Evolutionary conservation across 768 basidiomycete genomes (phyloP).

Genomic region (Rhizopogon roseolus): DNA sequence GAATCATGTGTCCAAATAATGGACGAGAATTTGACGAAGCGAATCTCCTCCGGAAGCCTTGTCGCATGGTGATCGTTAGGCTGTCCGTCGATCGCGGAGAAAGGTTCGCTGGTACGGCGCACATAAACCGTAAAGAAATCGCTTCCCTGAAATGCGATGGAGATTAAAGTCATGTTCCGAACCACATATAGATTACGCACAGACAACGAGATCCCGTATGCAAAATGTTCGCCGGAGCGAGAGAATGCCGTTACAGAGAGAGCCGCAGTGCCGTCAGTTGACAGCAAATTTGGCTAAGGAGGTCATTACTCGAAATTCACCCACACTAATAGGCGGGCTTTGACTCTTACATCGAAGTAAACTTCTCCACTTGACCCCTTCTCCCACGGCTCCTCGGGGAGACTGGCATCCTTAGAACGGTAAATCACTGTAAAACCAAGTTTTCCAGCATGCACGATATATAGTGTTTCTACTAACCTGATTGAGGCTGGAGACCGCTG

Average conservation of each 20-base stretch:
- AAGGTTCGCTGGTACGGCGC: constrained; percentile 55
- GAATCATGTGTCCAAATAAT: constrained; percentile 75
- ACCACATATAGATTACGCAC: constrained; percentile 32
- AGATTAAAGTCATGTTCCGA: neutral
- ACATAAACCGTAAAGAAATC: constrained; percentile 70
- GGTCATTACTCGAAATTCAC: neutral
- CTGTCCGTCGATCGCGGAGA: constrained; percentile 37
- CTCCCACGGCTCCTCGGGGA: constrained; percentile 51
- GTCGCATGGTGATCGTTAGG: constrained; percentile 40
- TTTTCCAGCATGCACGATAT: neutral
- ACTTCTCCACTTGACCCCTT: constrained; percentile 53
- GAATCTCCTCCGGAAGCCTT: constrained; percentile 60
- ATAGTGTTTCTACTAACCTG: constrained; percentile 23
- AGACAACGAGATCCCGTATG: constrained; percentile 72
- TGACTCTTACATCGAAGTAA: constrained; percentile 65
- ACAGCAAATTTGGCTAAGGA: constrained; percentile 63
- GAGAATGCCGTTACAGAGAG: constrained; percentile 59
- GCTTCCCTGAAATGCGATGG: constrained; percentile 47
- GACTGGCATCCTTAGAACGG: constrained; percentile 46
- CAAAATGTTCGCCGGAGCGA: constrained; percentile 62
- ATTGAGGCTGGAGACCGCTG: constrained; percentile 70
- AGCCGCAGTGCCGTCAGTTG: constrained; percentile 68
- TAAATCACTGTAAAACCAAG: constrained; percentile 43
- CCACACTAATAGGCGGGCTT: neutral
- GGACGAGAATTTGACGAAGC: constrained; percentile 72